Evolutionary conservation across 345 rosid genomes (phyloP).

Genomic region (Corchorus capsularis): DNA sequence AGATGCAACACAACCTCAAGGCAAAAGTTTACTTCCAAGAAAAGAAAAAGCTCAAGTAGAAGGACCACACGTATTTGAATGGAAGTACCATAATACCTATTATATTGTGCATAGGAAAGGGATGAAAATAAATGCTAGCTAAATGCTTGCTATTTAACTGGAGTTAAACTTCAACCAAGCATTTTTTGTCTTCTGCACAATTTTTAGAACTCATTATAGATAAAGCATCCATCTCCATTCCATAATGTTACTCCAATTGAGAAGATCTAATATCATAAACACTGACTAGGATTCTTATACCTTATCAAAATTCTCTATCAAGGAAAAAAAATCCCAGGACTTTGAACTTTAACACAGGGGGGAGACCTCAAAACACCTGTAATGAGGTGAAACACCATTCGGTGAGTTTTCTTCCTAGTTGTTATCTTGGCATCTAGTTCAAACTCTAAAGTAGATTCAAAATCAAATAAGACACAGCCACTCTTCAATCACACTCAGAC

Average conservation of each 20-base stretch:
- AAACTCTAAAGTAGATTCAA: background rate
- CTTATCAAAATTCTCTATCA: background rate
- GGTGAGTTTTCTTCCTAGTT: background rate
- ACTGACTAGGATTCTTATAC: background rate
- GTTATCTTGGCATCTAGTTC: background rate
- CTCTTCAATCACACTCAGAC: background rate
- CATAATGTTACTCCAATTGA: background rate
- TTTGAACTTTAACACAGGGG: background rate
- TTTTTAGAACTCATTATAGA: background rate
- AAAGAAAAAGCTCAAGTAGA: background rate
- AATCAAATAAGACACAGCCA: background rate
- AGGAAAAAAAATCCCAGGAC: background rate
- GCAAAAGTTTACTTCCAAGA: background rate
- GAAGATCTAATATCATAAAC: background rate
- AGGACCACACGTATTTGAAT: background rate
- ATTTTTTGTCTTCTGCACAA: background rate
- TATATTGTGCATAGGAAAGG: no score
- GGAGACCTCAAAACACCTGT: background rate
- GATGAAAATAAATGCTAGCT: background rate
- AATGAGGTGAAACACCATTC: slow-evolving; percentile 13
- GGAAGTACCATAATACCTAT: no score
- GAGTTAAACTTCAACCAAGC: background rate
- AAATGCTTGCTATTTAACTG: background rate
- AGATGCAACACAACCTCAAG: background rate
- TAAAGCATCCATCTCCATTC: background rate